Evolutionary conservation across 176 grass and related monocot species (phyloP).

Genomic region (Tuctoria greenei): DNA sequence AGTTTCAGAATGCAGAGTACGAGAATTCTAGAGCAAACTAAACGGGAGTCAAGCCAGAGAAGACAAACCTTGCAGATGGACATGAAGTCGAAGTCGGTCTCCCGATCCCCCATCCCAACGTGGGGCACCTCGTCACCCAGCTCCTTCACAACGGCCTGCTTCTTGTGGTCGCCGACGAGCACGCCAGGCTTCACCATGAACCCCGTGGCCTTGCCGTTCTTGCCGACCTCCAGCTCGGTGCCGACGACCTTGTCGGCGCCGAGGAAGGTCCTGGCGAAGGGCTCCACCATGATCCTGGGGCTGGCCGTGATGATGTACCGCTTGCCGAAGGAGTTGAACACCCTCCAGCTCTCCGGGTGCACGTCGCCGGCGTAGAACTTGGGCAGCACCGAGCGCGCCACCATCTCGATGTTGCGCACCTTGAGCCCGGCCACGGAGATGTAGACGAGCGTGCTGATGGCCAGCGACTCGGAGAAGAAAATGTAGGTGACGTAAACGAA

Average conservation of each 20-base stretch:
- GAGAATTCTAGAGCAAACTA: background rate
- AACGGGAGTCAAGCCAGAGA: background rate
- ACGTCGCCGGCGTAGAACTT: constrained; percentile 92
- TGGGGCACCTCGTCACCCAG: constrained; percentile 59
- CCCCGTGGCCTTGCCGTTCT: constrained; percentile 73
- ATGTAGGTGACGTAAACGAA: constrained; percentile 74
- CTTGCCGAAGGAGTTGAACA: constrained; percentile 78
- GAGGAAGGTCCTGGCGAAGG: constrained; percentile 64
- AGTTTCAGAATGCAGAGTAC: background rate
- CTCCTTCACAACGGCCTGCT: constrained; percentile 63
- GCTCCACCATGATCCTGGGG: constrained; percentile 77
- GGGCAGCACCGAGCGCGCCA: constrained; percentile 77
- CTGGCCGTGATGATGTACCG: constrained; percentile 74
- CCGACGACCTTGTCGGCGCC: constrained; percentile 76
- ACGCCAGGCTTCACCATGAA: constrained; percentile 71
- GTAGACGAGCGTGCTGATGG: constrained; percentile 77
- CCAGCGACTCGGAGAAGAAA: constrained; percentile 88
- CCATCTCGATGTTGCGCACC: constrained; percentile 78
- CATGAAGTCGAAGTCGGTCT: constrained; percentile 85
- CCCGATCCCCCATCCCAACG: constrained; percentile 75
- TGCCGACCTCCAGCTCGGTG: constrained; percentile 83
- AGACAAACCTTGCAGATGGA: constrained; percentile 79
- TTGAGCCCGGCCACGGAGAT: constrained; percentile 77
- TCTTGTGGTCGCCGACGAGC: constrained; percentile 76
- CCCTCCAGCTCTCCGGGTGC: constrained; percentile 95